These are phyloP conservation scores for Nothomitra cinnamomea DNA, from an alignment of 2,329 filamentous ascomycete genomes.

Conservation along the genomic window DNA sequence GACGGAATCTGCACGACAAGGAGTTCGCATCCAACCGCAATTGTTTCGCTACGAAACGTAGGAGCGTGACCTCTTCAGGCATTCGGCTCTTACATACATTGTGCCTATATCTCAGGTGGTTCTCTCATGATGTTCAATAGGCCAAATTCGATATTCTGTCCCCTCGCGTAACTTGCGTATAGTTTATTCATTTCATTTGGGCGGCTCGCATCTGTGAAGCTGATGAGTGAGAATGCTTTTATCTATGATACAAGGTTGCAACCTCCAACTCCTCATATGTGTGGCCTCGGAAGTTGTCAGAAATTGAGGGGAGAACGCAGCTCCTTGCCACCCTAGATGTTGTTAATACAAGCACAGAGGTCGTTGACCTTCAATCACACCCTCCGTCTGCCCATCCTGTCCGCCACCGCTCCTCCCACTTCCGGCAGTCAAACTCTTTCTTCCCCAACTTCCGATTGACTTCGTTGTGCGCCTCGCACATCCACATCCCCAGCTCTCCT, in stretches of 20 bases:
- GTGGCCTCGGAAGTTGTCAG: too few species aligned
- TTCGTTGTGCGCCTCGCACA: conserved; percentile 75
- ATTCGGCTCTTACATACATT: background rate
- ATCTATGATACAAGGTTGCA: too few species aligned
- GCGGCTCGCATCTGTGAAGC: background rate
- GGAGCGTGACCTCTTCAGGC: background rate
- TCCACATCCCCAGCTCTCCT: conserved; percentile 62
- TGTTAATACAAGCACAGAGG: too few species aligned
- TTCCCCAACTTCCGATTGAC: conserved; percentile 87
- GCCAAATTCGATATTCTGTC: background rate
- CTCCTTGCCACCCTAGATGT: background rate
- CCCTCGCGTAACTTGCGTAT: background rate
- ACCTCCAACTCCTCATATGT: too few species aligned
- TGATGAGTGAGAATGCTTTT: too few species aligned
- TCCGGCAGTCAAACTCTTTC: conserved; percentile 69
- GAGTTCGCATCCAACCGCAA: background rate
- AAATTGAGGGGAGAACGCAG: background rate
- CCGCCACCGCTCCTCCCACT: conserved; percentile 89
- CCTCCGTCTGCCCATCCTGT: conserved; percentile 66
- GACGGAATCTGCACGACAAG: background rate
- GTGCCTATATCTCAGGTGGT: conserved; percentile 1
- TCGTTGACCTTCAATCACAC: conserved; percentile 32
- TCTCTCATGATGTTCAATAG: background rate
- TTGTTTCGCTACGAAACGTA: background rate
- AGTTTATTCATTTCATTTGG: background rate